Base-by-base conservation (phyloP, 495 filamentous ascomycete genomes). In the Penicilliopsis zonata region DNA sequence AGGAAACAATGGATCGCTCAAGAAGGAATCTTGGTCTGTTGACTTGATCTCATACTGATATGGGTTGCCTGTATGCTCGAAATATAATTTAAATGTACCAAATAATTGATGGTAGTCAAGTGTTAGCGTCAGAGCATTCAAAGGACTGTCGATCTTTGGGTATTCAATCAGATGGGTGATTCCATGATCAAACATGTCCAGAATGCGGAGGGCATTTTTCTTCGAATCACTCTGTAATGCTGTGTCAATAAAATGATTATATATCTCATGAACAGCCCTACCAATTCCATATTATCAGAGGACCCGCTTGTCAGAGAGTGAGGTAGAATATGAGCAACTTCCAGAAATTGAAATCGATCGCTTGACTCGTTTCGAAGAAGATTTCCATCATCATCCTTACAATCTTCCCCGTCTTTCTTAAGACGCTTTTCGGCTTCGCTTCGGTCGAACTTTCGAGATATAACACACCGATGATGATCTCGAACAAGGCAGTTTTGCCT, bases 21-120 rank as follows among this genome's bases (percentile, higher is more conserved):
- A 28, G 29, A 49, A 53, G 25, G 37, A 21, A 28, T 31, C 31
- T 14, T 28, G 26, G 32, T 50, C 32, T n/a, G 32, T 30, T 12
- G 49, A 45, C 21, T 47, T 29, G 28, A 54, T 57, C 30, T n/a
- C 49, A 35, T 54, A 30, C n/a, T 30, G 7, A 30, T 46, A 14
- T 12, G 32, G 39, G 26, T 9, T 24, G 16, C 37, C 36, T 16
- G 38, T 47, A 3, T 12, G 41, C 21, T 53, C 41, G 16, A 53
- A 53, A 35, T 35, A 42, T 26, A 48, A 39, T 31, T 49, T 19
- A 14, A 52, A 49, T 33, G 42, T 33, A 14, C 42, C 40, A 34
- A 52, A 49, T 23, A 52, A 28, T n/a, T 30, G 42, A 28, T 49
- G 44, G 31, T 44, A 40, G n/a, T 44, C 31, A n/a, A 33, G 35